Evolutionary conservation across 2,329 filamentous ascomycete genomes (phyloP), one percentile per base, ranked within the genome.

Genomic region (Botryosphaeria agaves): DNA sequence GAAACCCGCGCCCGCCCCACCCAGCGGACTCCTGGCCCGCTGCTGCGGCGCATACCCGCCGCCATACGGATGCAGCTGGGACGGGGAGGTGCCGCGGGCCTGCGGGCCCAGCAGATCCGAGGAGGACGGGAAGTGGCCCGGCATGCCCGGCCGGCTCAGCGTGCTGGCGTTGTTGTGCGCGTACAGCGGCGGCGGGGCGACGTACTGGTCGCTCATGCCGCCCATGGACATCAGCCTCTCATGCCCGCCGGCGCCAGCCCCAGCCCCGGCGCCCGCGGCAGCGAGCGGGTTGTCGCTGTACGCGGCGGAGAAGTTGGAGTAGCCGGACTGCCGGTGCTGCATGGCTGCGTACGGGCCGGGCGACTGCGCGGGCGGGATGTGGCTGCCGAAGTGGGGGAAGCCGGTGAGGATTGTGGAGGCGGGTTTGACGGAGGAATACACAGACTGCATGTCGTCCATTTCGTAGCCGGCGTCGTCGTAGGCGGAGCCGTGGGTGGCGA

Each of bases 391-490:
- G 7, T 38, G 36, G 14, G 71, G 77, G 57, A 93, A 82, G 32
- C 83, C 84, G 9, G 81, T 83, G 35, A 93, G 66, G 39, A 95
- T 76, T 2, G 85, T 94, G 5, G 83, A 77, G 4, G 83, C 66
- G 53, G 85, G 62, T 66, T 87, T 76, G 36, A 85, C 81, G 1
- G 84, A 92, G 4, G 85, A 94, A 62, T 95, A 95, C 35, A 91
- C 76, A 1, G 84, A 93, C 52, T 83, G 85, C 66, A 95, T 92
- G 52, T 98, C 89, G 50, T 98, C 91, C 77, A 95, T 85, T 56
- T 98, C 89, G 46, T 84, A 92, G 38, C 77, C 73, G 24, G 23
- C 18, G 37, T 87, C 79, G 24, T 76, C 70, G 43, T 82, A 85
- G 2, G 59, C 59, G 26, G 65, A 69, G n/a, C n/a, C n/a, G n/a